Conservation (phyloP, 306 rosid genomes). For the Trifolium pratense region DNA sequence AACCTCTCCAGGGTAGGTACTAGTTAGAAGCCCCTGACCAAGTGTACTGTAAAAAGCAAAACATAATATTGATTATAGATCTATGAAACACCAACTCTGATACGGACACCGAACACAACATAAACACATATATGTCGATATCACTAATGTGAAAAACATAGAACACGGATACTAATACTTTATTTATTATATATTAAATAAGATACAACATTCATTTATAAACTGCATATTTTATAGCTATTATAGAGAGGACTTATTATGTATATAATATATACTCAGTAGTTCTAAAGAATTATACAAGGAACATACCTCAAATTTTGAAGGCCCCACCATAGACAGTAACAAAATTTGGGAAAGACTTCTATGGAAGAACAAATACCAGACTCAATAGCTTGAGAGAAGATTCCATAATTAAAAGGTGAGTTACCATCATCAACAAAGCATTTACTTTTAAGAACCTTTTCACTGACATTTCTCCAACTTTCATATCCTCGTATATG, state of each 20-base stretch:
- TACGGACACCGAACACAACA: not conserved
- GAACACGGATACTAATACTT: not conserved
- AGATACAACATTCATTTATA: no score
- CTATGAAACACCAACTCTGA: not conserved
- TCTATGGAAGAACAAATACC: slow-evolving; percentile 55
- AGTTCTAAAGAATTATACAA: slow-evolving; percentile 22
- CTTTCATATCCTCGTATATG: slow-evolving; percentile 47
- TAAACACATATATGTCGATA: not conserved
- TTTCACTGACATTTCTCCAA: slow-evolving; percentile 57
- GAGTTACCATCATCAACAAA: slow-evolving; percentile 28
- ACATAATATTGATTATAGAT: not conserved
- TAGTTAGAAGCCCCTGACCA: slow-evolving; percentile 90
- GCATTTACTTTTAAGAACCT: slow-evolving; percentile 57
- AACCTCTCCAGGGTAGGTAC: slow-evolving; percentile 76
- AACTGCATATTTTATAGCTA: not conserved
- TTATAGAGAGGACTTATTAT: not conserved
- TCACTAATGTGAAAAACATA: not conserved
- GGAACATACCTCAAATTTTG: slow-evolving; percentile 76
- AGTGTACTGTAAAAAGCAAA: slow-evolving; percentile 74
- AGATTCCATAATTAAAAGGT: slow-evolving; percentile 77
- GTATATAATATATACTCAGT: not conserved
- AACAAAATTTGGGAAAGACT: slow-evolving; percentile 70
- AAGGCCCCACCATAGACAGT: slow-evolving; percentile 94
- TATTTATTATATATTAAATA: no score
- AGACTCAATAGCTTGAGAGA: slow-evolving; percentile 61